Evolutionary conservation across 1,284 basidiomycete species (phyloP).

Genomic region (Irpex rosettiformis): DNA sequence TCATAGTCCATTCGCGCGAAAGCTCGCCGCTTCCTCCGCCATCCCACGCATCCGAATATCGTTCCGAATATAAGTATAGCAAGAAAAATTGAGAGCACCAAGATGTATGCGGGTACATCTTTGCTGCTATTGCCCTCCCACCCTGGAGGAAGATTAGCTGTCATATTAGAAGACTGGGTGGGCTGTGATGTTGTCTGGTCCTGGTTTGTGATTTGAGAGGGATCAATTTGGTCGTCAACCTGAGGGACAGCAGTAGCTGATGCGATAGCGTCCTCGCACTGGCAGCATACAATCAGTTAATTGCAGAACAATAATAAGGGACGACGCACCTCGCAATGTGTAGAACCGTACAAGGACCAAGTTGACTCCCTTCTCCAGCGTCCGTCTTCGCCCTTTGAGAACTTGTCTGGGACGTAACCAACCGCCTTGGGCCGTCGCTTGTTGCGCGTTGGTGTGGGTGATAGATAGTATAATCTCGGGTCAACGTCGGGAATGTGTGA

Average conservation of each 20-base stretch:
- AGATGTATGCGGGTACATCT: constrained; percentile 41
- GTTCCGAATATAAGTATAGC: constrained; percentile 52
- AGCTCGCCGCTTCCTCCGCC: constrained; percentile 40
- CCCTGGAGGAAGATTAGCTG: constrained; percentile 47
- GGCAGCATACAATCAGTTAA: constrained; percentile 5
- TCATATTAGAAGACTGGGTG: constrained; percentile 13
- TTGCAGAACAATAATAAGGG: constrained; percentile 14
- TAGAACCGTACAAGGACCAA: constrained; percentile 63
- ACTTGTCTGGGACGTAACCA: constrained; percentile 49
- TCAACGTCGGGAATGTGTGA: constrained; percentile 3
- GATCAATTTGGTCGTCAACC: constrained; percentile 17
- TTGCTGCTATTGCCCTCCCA: constrained; percentile 36
- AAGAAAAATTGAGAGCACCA: constrained; percentile 57
- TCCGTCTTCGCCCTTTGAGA: constrained; percentile 51
- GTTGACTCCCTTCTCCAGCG: constrained; percentile 54
- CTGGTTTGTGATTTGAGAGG: constrained; percentile 14
- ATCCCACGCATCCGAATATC: constrained; percentile 54
- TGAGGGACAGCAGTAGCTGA: constrained; percentile 10
- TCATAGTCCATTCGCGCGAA: constrained; percentile 29
- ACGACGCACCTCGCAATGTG: constrained; percentile 39
- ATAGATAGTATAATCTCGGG: not conserved
- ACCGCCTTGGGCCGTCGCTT: constrained; percentile 7
- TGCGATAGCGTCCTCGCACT: constrained; percentile 10
- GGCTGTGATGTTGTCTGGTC: not conserved
- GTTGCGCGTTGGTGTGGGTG: constrained; percentile 16